These are phyloP conservation scores for Melampsora americana DNA, from an alignment of 1,284 basidiomycete genomes.

Conservation along the genomic window DNA sequence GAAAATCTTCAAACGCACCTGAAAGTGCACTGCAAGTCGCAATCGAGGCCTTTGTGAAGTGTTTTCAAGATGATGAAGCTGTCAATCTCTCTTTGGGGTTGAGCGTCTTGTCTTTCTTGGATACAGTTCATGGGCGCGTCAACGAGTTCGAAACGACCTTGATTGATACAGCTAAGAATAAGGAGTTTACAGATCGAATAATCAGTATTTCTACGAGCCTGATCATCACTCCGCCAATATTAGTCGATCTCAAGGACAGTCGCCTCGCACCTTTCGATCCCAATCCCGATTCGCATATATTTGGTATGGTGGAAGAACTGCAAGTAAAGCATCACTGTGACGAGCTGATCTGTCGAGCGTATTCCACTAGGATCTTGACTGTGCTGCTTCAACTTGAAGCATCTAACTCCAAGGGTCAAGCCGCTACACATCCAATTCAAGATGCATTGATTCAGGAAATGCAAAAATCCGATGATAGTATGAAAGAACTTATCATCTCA, in stretches of 20 bases:
- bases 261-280: slow-evolving; percentile 7
- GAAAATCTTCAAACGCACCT: slow-evolving; percentile 4
- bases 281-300: not conserved
- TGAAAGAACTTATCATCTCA: slow-evolving; percentile 22
- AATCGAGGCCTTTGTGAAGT: slow-evolving; percentile 33
- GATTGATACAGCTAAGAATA: slow-evolving; percentile 18
- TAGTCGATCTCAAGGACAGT: slow-evolving; percentile 1
- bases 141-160: slow-evolving; percentile 27
- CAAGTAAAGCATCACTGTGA: slow-evolving; percentile 39
- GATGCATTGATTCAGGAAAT: slow-evolving; percentile 20
- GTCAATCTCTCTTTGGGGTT: slow-evolving; percentile 29
- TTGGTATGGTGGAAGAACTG: slow-evolving; percentile 32
- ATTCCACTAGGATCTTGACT: slow-evolving; percentile 29
- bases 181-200: slow-evolving; percentile 39
- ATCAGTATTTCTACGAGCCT: slow-evolving; percentile 34
- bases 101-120: slow-evolving; percentile 36
- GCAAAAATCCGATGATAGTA: slow-evolving; percentile 28
- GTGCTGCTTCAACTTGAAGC: slow-evolving; percentile 41
- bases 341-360: slow-evolving; percentile 39
- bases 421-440: slow-evolving; percentile 11
- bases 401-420: not conserved
- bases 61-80: slow-evolving; percentile 35
- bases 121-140: slow-evolving; percentile 25
- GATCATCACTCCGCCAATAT: slow-evolving; percentile 31
- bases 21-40: slow-evolving; percentile 31